Percentiles rank a stretch among this genome's conserved stretches.
Evolutionary conservation across 116 monocot species (phyloP).

Genomic region (Iris pallida): DNA sequence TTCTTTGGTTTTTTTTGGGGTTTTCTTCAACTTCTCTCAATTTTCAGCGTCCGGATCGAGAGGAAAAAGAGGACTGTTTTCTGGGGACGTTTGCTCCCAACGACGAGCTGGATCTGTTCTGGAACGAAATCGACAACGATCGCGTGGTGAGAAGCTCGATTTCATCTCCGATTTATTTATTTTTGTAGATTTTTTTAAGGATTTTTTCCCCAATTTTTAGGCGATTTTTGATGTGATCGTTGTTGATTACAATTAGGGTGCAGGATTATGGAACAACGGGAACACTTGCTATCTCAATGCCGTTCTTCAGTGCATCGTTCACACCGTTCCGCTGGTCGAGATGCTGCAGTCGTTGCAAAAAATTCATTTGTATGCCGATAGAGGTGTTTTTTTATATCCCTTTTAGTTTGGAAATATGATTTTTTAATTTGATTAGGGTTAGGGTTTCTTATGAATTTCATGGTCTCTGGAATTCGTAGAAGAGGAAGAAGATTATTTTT

Average conservation of each 20-base stretch:
- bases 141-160: too few species aligned
- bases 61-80: too few species aligned
- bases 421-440: background rate
- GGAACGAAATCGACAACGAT: too few species aligned
- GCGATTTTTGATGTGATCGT: background rate
- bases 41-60: too few species aligned
- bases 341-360: constrained; percentile 31
- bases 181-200: background rate
- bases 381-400: background rate
- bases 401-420: too few species aligned
- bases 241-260: constrained; percentile 36
- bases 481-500: constrained; percentile 39
- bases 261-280: constrained; percentile 56
- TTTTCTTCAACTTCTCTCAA: too few species aligned
- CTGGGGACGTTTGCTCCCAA: too few species aligned
- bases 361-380: constrained; percentile 1
- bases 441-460: background rate
- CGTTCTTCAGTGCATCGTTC: constrained; percentile 65
- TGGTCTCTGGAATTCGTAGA: constrained; percentile 17
- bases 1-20: too few species aligned
- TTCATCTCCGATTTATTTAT: background rate
- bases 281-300: constrained; percentile 87
- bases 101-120: too few species aligned
- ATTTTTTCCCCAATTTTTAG: background rate
- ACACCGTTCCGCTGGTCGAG: constrained; percentile 65